Percentiles rank a stretch among this genome's conserved stretches.
Evolutionary conservation across 208 protist species (phyloP).

Genomic region (Polymyxa betae): DNA sequence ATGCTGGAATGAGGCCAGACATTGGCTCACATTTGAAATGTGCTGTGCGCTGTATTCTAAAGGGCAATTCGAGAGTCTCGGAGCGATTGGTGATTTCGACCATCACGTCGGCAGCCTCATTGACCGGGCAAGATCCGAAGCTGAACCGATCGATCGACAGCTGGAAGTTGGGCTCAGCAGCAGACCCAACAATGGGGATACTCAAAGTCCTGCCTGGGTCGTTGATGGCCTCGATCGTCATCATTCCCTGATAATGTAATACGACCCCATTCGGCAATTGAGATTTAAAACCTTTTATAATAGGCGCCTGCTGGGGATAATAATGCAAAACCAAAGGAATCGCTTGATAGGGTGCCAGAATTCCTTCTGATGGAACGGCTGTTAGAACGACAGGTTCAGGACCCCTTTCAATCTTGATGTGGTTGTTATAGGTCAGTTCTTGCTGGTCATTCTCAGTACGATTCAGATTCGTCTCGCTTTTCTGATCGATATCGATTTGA

Average conservation of each 20-base stretch:
- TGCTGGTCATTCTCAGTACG: neutral
- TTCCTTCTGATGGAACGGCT: neutral
- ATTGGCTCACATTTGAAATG: neutral
- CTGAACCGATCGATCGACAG: neutral
- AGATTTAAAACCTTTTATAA: neutral
- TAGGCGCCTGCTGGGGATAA: neutral
- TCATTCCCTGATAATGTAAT: neutral
- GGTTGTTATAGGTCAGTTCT: neutral
- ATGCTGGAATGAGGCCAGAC: neutral
- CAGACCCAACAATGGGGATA: neutral
- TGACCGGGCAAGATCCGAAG: neutral
- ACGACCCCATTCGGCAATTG: neutral
- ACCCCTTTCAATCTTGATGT: neutral
- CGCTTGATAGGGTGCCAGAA: neutral
- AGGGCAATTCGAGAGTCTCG: neutral
- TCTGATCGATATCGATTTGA: neutral
- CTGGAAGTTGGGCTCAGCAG: neutral
- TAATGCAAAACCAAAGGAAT: neutral
- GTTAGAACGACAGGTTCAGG: neutral
- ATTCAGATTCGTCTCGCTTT: neutral
- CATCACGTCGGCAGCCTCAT: neutral
- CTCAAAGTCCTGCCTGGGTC: neutral
- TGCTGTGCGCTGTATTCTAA: neutral
- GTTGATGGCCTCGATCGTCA: neutral
- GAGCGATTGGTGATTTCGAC: neutral